Base-by-base conservation (phyloP, 1,284 basidiomycete species). In the Pseudozyma sp. region DNA sequence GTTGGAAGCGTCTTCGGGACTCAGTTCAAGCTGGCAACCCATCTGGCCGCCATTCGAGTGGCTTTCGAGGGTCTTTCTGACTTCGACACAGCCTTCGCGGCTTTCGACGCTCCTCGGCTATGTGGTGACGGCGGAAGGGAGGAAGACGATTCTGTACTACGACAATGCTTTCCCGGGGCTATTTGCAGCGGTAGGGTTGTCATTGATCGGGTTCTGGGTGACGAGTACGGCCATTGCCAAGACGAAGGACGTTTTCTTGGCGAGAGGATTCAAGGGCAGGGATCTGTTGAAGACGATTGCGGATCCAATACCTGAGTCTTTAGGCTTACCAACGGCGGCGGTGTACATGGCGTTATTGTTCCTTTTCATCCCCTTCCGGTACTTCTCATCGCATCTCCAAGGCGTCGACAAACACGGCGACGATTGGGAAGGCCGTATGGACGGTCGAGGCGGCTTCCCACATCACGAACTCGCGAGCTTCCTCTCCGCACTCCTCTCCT, bases 401-500 rank as follows among this genome's bases (percentile, higher is more conserved):
- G 47, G 45, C 13, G 58, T 73, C n/a, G 7, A 50, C 12, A 65
- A 54, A n/a, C 53, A 38, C 11, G 67, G 60, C 13, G 66, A 66
- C 35, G 74, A 67, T 12, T 75, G 72, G 77, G 63, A 70, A n/a
- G 80, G 80, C 11, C 40, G 64, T 1, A 78, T 82, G 69, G 65
- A 65, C 14, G 80, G 80, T 1, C 70, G 77, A 1, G 86, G 87
- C 5, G 90, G 92, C 55, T 95, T 95, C 80, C 91, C 94, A n/a
- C 92, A 94, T 82, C 90, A 94, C 79, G 91, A 95, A 92, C 88
- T 99, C 55, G 90, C 95, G 1, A 90, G 95, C 1, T 99, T 97
- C 86, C 89, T 99, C 16, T 96, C 96, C 0, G 94, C 94, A 1
- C 85, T 99, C 9, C 88, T 99, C 13, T 95, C 93, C 0, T 88